Evolutionary conservation across 148 eudicot genomes (phyloP).

Genomic region (Rheum nobile): DNA sequence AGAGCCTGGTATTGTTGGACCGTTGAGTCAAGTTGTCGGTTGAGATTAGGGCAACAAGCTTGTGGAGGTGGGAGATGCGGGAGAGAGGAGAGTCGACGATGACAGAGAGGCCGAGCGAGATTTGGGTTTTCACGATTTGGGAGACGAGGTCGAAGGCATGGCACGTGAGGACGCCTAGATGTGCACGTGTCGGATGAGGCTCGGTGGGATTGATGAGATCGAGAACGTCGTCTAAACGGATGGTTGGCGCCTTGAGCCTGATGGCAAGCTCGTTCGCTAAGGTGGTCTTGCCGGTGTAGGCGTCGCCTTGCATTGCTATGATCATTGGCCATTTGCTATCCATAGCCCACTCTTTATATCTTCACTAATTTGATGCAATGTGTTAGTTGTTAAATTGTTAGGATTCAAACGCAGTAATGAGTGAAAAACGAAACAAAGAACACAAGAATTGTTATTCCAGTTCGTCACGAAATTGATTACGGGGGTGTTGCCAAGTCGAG

Average conservation of each 20-base stretch:
- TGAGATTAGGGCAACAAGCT: neutral
- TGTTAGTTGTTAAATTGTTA: too few species aligned
- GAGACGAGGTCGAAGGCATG: neutral
- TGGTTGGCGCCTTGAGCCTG: neutral
- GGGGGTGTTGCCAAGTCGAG: too few species aligned
- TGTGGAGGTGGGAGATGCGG: neutral
- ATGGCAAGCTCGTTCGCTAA: neutral
- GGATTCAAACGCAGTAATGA: too few species aligned
- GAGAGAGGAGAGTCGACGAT: constrained; percentile 3
- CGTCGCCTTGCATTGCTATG: neutral
- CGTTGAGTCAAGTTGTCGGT: neutral
- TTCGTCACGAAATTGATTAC: too few species aligned
- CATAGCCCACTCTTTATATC: neutral
- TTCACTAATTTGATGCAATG: too few species aligned
- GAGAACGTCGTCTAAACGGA: neutral
- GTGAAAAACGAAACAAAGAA: too few species aligned
- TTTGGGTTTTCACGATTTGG: neutral
- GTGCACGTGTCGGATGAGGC: neutral
- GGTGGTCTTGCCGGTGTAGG: neutral
- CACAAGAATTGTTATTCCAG: too few species aligned
- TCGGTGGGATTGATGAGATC: neutral
- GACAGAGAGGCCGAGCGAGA: neutral
- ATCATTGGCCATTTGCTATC: neutral
- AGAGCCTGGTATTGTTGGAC: neutral
- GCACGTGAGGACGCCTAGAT: neutral